A percentile compares a stretch with the other conserved stretches of the same genome.
Conservation (phyloP, 768 basidiomycete species). For the Candolleomyces aberdarensis region DNA sequence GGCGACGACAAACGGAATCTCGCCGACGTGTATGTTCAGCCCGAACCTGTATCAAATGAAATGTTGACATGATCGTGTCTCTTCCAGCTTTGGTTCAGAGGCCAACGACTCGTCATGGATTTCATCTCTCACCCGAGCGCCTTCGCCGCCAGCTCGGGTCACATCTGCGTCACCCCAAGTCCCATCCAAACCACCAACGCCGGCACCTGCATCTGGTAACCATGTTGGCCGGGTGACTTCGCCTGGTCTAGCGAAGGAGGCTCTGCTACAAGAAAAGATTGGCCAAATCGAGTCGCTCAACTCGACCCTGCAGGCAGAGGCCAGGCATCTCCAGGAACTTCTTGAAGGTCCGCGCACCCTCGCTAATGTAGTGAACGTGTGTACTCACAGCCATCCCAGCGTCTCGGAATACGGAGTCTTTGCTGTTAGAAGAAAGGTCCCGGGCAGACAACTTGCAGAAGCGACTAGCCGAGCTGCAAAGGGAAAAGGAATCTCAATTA, state of each 20-base stretch:
- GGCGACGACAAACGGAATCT: conserved; percentile 51
- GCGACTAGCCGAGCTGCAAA: conserved; percentile 20
- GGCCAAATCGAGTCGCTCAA: conserved; percentile 5
- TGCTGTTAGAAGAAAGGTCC: neutral
- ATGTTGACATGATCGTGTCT: neutral
- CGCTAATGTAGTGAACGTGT: neutral
- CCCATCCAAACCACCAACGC: conserved; percentile 12
- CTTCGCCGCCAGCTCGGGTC: conserved; percentile 31
- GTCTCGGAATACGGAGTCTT: neutral
- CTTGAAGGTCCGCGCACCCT: conserved; percentile 24
- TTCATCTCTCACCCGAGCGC: conserved; percentile 49
- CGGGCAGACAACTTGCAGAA: conserved; percentile 20
- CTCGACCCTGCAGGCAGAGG: conserved; percentile 19
- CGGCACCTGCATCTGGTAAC: neutral
- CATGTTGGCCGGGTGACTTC: neutral
- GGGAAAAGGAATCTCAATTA: conserved; percentile 27
- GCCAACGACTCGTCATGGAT: conserved; percentile 58
- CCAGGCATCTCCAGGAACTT: conserved; percentile 27
- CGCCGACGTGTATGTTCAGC: conserved; percentile 61
- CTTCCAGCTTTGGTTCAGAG: conserved; percentile 37
- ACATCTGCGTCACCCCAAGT: conserved; percentile 11
- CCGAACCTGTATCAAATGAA: conserved; percentile 4
- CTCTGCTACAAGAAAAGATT: conserved; percentile 12
- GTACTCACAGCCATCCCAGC: neutral
- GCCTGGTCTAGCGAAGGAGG: conserved; percentile 2